phyloP scores from a whole-genome alignment of 768 basidiomycete genomes.

The Dentipellis sp. region DNA sequence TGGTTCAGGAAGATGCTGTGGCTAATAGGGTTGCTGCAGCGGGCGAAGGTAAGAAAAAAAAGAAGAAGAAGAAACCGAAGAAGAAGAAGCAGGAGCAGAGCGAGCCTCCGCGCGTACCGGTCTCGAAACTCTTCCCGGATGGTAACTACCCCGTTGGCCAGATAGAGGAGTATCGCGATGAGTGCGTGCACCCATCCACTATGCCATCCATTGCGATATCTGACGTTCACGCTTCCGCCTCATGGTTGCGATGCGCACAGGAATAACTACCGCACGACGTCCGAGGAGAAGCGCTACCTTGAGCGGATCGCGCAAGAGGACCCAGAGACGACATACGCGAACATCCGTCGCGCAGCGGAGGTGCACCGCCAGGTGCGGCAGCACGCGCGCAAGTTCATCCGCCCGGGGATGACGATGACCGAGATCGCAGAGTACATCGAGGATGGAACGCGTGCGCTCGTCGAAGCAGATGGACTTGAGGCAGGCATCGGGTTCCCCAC shows the following conservation, averaged over 20 bases:
- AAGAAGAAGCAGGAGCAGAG: conserved; percentile 71
- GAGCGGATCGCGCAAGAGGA: conserved; percentile 75
- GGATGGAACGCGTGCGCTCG: conserved; percentile 81
- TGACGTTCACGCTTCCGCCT: conserved; percentile 1
- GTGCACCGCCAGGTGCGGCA: conserved; percentile 89
- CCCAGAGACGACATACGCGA: conserved; percentile 77
- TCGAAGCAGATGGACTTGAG: conserved; percentile 83
- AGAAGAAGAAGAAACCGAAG: conserved; percentile 92
- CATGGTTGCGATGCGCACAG: conserved; percentile 28
- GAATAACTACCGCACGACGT: conserved; percentile 81
- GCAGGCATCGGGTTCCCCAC: conserved; percentile 94
- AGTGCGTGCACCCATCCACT: conserved; percentile 43
- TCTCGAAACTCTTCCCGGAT: conserved; percentile 81
- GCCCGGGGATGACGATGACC: conserved; percentile 89
- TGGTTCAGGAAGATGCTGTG: neutral
- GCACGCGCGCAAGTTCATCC: conserved; percentile 73
- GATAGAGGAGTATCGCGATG: conserved; percentile 83
- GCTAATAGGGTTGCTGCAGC: neutral
- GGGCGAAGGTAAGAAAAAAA: conserved; percentile 67
- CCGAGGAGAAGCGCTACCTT: conserved; percentile 81
- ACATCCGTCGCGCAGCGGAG: conserved; percentile 89
- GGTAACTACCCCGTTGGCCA: conserved; percentile 91
- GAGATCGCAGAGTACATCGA: conserved; percentile 93
- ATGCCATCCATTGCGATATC: neutral
- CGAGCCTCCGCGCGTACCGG: conserved; percentile 85